Evolutionary conservation across 1,284 basidiomycete genomes (phyloP).

Genomic region (Rhodotorula sp.): DNA sequence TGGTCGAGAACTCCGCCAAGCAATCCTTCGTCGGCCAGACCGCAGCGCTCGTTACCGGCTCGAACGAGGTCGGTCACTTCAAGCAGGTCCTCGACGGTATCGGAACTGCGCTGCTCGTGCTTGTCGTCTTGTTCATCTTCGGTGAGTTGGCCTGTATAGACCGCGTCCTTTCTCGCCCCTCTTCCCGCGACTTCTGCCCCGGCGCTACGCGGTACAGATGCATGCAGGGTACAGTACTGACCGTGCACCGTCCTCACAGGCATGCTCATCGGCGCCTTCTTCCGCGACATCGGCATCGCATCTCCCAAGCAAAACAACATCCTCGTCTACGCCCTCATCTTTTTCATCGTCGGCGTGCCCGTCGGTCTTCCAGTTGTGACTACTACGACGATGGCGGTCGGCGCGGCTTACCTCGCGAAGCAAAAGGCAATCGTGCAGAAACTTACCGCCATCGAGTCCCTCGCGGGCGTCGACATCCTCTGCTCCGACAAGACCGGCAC

Average conservation of each 20-base stretch:
- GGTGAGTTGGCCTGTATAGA: conserved; percentile 13
- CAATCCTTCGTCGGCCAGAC: conserved; percentile 55
- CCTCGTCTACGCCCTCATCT: conserved; percentile 50
- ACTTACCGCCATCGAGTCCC: conserved; percentile 59
- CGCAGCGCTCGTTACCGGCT: conserved; percentile 52
- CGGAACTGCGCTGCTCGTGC: conserved; percentile 55
- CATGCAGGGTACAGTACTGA: too few relatives aligned
- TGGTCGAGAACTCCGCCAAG: conserved; percentile 55
- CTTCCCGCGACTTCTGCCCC: not conserved
- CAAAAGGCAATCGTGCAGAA: conserved; percentile 62
- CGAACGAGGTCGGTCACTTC: conserved; percentile 56
- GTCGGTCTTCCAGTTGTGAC: conserved; percentile 59
- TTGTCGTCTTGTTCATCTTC: conserved; percentile 57
- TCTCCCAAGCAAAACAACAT: conserved; percentile 55
- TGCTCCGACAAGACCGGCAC: conserved; percentile 62
- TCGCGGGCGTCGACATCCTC: conserved; percentile 60
- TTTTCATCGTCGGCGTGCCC: conserved; percentile 58
- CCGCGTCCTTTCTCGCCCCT: not conserved
- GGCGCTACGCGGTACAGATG: too few relatives aligned
- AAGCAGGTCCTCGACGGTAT: conserved; percentile 56
- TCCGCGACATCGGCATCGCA: conserved; percentile 53
- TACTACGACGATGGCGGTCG: conserved; percentile 57
- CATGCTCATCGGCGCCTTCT: conserved; percentile 54
- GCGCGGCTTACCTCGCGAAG: conserved; percentile 58
- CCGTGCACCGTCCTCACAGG: too few relatives aligned